Evolutionary conservation across 2,329 filamentous ascomycete species (phyloP), one percentile per base, ranked within the genome.

Genomic region (Teratosphaeria viscida): DNA sequence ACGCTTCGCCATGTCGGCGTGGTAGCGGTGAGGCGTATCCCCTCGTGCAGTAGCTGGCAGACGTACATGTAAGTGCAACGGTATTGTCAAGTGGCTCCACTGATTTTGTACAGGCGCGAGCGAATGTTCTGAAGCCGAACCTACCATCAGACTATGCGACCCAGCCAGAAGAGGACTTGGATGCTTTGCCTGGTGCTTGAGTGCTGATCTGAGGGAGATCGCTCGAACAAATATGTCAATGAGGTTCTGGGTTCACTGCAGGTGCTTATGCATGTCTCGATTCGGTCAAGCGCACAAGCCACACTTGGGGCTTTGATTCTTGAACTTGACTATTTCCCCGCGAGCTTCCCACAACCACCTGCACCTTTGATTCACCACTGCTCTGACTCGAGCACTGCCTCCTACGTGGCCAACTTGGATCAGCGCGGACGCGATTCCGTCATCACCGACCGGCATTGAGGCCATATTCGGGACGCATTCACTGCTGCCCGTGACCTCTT

Each of bases 1-100:
- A 71, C 84, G 84, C 74, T 87, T 87, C 66, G 77, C 77, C 84
- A 86, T 86, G 26, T 23, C 16, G 14, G 37, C 37, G 12, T 14
- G 26, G n/a, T 26, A n/a, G 53, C 53, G 53, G 53, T 54, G 59
- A 65, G 26, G 19, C 7, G 19, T 32, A 14, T 54, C 53, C 32
- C 12, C 11, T n/a, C 53, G 19, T 32, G 14, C 53, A 32, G 53
- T 54, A 29, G 34, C 11, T 32, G 7, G 27, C 12, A 11, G 16
- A 10, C 26, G 52, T 26, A 29, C 12, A 54, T 26, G 47, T 61
- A 63, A 39, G 49, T 58, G 61, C 55, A 57, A 53, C 52, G 16
- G 14, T 16, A 19, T 19, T 10, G 43, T 49, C 19, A 23, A 49
- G n/a, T 49, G 43, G 43, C 43, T n/a, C 43, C 43, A 49, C 43